Conservation (phyloP, 345 rosid species). For the Fremontodendron californicum region DNA sequence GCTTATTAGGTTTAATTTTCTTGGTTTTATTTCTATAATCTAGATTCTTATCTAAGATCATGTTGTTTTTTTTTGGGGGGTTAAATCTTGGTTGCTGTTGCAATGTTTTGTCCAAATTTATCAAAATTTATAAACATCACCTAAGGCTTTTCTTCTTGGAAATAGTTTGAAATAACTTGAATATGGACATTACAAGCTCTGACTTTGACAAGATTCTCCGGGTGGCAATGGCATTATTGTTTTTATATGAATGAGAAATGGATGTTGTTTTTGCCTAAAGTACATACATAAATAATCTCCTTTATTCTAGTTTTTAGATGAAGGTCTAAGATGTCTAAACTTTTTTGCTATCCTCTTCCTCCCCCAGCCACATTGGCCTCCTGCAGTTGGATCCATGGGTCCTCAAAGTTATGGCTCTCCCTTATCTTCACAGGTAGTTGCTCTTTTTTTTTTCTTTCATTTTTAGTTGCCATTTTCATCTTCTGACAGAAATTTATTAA, state of each 20-base stretch:
- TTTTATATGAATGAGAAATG: not conserved
- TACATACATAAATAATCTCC: not conserved
- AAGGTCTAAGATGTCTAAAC: not conserved
- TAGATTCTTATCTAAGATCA: constrained; percentile 11
- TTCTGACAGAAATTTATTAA: constrained; percentile 7
- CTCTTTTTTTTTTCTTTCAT: not conserved
- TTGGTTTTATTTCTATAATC: constrained; percentile 2
- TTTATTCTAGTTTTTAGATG: constrained; percentile 4
- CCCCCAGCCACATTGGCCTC: constrained; percentile 32
- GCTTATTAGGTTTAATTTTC: constrained; percentile 6
- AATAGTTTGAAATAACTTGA: not conserved
- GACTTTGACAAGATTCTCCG: not conserved
- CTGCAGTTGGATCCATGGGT: constrained; percentile 35
- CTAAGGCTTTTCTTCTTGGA: not conserved
- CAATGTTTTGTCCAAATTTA: not conserved
- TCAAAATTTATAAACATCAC: not conserved
- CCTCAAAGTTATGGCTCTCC: constrained; percentile 28
- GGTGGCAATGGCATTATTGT: not conserved
- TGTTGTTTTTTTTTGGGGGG: not conserved
- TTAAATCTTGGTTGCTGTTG: not conserved
- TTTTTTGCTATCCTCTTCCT: not conserved
- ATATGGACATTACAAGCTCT: not conserved
- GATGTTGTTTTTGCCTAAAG: not conserved
- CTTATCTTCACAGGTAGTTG: constrained; percentile 23
- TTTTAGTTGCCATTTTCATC: not conserved